Evolutionary conservation across 306 rosid genomes (phyloP), one percentile per base, ranked within the genome.

Genomic region (Purshia tridentata): DNA sequence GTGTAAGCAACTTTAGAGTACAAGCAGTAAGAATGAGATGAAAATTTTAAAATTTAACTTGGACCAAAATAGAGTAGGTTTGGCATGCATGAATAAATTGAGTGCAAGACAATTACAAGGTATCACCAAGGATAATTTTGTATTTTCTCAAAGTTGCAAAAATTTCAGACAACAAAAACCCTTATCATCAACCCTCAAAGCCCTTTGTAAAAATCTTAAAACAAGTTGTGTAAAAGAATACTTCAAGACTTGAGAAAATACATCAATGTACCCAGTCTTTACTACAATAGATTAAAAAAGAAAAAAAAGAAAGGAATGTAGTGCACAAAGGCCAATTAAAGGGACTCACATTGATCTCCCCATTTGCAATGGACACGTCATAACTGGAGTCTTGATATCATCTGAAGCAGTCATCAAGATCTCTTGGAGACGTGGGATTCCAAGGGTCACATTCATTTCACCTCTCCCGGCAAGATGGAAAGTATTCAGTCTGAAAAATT

Each of bases 391-490:
- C 84, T 89, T 89, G 76, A 91, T 91, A 47, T 88, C 77, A 18
- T 22, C 51, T 51, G 97, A 59, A 74, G 98, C 97, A 67, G 90
- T 81, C 96, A 88, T 91, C 79, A 94, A 73, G 54, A 94, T 91
- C 84, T 94, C 98, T 75, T 88, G 91, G 74, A 89, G 95, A 35
- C 95, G 91, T 12, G 98, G 97, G 80, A 94, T 94, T 77, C 98
- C 98, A 65, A 94, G 98, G 2, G 98, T 94, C 80, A 91, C 98
- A 51, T 94, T 94, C 96, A 88, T 89, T 87, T 94, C 97, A 84
- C 97, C 97, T 75, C 97, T 88, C 72, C 96, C 97, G 58, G 95
- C 98, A 81, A 89, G 92, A 72, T 91, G 97, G 76, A 94, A 94
- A 23, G 98, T 94, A 81, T 94, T 94, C 82, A 91, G 79, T 81